Evolutionary conservation across 257 asterid species (phyloP).

Genomic region (Osmanthus fragrans): DNA sequence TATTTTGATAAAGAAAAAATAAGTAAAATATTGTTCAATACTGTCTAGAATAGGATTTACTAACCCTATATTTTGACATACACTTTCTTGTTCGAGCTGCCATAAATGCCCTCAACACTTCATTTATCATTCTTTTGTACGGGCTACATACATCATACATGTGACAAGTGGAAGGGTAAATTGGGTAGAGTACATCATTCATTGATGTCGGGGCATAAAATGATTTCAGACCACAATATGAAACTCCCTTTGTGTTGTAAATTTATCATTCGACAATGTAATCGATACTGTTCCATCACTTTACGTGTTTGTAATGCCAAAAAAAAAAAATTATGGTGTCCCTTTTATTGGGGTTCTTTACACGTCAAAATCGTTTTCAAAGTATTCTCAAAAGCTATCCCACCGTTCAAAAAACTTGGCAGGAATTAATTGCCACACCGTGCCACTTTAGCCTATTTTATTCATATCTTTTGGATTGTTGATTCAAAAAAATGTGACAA

Average conservation of each 20-base stretch:
- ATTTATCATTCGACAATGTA: too few species aligned
- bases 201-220: neutral
- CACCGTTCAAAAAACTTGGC: neutral
- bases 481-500: too few species aligned
- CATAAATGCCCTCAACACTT: neutral
- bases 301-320: too few species aligned
- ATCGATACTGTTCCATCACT: too few species aligned
- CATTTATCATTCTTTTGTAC: neutral
- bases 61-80: too few species aligned
- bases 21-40: too few species aligned
- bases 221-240: neutral
- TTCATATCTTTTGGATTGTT: too few species aligned
- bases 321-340: too few species aligned
- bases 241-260: too few species aligned
- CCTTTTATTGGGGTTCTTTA: neutral
- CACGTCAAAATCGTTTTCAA: neutral
- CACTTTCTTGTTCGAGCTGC: neutral
- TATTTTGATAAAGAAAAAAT: too few species aligned
- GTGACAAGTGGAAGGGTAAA: neutral
- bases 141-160: neutral
- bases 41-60: too few species aligned
- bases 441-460: neutral
- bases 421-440: neutral
- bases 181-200: neutral
- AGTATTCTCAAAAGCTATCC: neutral